Base-by-base conservation (phyloP, 345 rosid species). In the Salix koriyanagi region DNA sequence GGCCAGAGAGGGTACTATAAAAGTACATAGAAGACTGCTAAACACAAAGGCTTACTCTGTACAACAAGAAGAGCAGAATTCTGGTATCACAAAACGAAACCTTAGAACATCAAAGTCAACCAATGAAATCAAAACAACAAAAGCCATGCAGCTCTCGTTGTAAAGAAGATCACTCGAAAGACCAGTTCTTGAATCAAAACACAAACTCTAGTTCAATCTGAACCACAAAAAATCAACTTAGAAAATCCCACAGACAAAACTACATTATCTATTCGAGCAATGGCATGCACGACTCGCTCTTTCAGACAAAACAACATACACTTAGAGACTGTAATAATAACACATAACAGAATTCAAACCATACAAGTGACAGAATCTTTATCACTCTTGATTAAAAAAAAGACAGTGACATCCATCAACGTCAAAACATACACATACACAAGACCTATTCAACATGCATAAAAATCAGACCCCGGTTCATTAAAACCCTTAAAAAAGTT, bases 271-370 rank as follows among this genome's bases (percentile, higher is more conserved):
- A 26, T 58, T 54, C 62, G 76, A 30, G 28, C 23, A 42, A 75
- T 71, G 70, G 68, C 72, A 80, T 76, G 74, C 66, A 80, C 67
- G 79, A 42, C 81, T 54, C 74, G 34, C 66, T 82, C 84, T 78
- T 42, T 75, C 87, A 76, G 89, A 83, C 92, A 84, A 87, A 75
- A 84, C 80, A 84, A 78, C 88, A 85, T 83, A 87, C 91, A 89
- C 84, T 62, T 82, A 69, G 82, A 84, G 82, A 83, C 78, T 71
- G 82, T 76, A 76, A 41, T 39, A 13, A n/a, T 37, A 68, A 42
- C 71, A 10, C 71, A 65, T 73, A 54, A 69, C 7, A 60, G 52
- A 68, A 64, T 79, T 46, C 69, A 75, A 80, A 67, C 65, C 71
- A 50, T 78, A 64, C 76, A 48, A 26, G 68, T 50, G 71, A 74